These are phyloP conservation scores for Penicillium daleae DNA, from an alignment of 495 filamentous ascomycete species.

Conservation along the genomic window DNA sequence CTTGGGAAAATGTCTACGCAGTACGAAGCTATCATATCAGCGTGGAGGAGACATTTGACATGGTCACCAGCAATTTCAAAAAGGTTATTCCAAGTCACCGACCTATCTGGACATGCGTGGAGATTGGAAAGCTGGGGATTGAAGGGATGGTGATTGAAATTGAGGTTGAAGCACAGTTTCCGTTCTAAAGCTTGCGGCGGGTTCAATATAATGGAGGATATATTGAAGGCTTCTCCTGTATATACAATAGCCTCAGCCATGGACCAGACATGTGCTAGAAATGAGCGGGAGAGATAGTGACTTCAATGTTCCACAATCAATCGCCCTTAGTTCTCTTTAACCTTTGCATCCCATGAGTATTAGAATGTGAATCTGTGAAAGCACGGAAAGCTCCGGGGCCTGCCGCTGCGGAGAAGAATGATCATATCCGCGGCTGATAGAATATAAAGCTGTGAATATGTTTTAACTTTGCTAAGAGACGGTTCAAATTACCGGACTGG, in stretches of 20 bases:
- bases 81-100: slow-evolving; percentile 13
- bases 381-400: neutral
- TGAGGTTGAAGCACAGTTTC: slow-evolving; percentile 20
- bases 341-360: neutral
- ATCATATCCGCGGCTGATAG: neutral
- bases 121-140: slow-evolving; percentile 22
- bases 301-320: neutral
- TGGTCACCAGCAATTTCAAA: slow-evolving; percentile 24
- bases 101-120: slow-evolving; percentile 23
- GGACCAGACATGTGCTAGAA: neutral
- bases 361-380: neutral
- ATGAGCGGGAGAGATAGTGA: neutral
- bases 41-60: slow-evolving; percentile 20
- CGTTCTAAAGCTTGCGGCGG: slow-evolving; percentile 5
- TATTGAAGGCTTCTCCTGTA: neutral
- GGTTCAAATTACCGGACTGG: too few species aligned
- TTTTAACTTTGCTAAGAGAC: too few species aligned
- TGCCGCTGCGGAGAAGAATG: neutral
- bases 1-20: slow-evolving; percentile 22
- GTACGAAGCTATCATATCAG: slow-evolving; percentile 23
- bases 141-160: slow-evolving; percentile 22
- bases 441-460: too few species aligned
- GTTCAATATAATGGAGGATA: too few species aligned
- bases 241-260: neutral
- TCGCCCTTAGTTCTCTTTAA: too few species aligned